These are phyloP conservation scores for Thecamonas trahens DNA, from an alignment of 78 protist genomes.

Conservation along the genomic window DNA sequence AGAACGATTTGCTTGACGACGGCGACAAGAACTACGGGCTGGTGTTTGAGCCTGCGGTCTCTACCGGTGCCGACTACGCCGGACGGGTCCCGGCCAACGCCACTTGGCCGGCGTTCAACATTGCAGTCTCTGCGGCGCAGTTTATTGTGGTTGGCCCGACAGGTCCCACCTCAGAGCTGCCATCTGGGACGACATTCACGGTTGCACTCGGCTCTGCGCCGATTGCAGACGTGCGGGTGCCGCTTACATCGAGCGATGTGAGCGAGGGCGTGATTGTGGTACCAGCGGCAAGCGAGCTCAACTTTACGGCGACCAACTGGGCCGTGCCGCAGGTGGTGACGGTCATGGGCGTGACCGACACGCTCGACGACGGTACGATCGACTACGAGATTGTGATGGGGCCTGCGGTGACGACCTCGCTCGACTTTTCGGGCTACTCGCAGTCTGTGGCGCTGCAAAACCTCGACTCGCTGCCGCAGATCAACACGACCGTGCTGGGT, in stretches of 20 bases:
- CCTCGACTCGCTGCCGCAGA: too few relatives aligned
- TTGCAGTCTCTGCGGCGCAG: background rate
- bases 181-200: background rate
- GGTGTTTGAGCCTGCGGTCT: background rate
- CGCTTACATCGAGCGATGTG: background rate
- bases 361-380: background rate
- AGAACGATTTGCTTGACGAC: background rate
- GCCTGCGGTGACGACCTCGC: background rate
- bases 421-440: background rate
- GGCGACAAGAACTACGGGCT: slow-evolving; percentile 4
- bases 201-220: background rate
- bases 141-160: background rate
- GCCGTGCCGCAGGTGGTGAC: background rate
- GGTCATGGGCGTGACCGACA: background rate
- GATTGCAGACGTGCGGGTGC: background rate
- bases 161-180: background rate
- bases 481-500: too few relatives aligned
- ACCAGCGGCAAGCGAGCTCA: background rate
- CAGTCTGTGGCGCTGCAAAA: too few relatives aligned
- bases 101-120: background rate
- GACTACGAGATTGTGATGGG: background rate
- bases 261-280: background rate
- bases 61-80: background rate
- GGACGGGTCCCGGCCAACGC: background rate
- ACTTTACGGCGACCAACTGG: background rate